A percentile compares a stretch with the other conserved stretches of the same genome.
These are phyloP conservation scores for Pythium brassicae DNA, from an alignment of 352 stramenopile genomes.

Conservation along the genomic window DNA sequence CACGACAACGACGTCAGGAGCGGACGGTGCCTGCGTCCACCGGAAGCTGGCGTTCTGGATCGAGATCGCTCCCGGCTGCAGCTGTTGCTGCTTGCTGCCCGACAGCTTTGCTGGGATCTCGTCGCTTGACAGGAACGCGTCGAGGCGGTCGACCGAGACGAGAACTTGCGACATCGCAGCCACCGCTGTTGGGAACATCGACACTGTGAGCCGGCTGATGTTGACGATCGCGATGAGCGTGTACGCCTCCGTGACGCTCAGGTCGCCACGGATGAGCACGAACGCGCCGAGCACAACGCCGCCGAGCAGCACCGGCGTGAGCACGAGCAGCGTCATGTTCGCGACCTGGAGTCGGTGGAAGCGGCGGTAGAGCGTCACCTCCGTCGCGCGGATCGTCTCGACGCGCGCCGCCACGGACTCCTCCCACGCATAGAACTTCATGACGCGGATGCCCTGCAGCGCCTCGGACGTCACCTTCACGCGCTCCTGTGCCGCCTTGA, in stretches of 20 bases:
- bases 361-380: constrained; percentile 40
- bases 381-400: constrained; percentile 27
- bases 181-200: constrained; percentile 19
- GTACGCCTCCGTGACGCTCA: constrained; percentile 48
- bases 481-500: constrained; percentile 42
- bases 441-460: constrained; percentile 85
- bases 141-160: constrained; percentile 22
- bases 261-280: constrained; percentile 23
- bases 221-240: constrained; percentile 34
- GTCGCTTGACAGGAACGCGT: constrained; percentile 22
- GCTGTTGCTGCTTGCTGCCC: too few species aligned
- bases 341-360: constrained; percentile 59
- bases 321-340: constrained; percentile 54
- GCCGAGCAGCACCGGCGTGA: constrained; percentile 40
- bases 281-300: constrained; percentile 40
- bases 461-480: constrained; percentile 94
- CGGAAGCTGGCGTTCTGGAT: not conserved
- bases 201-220: constrained; percentile 24
- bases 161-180: constrained; percentile 18
- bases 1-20: not conserved
- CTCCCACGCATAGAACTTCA: constrained; percentile 91
- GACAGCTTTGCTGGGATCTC: constrained; percentile 10
- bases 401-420: constrained; percentile 31
- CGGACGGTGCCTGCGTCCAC: not conserved
- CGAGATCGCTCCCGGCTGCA: not conserved